A percentile compares a stretch with the other conserved stretches of the same genome.
phyloP scores from a whole-genome alignment of 495 filamentous ascomycete species.

The Hyaloscypha variabilis region DNA sequence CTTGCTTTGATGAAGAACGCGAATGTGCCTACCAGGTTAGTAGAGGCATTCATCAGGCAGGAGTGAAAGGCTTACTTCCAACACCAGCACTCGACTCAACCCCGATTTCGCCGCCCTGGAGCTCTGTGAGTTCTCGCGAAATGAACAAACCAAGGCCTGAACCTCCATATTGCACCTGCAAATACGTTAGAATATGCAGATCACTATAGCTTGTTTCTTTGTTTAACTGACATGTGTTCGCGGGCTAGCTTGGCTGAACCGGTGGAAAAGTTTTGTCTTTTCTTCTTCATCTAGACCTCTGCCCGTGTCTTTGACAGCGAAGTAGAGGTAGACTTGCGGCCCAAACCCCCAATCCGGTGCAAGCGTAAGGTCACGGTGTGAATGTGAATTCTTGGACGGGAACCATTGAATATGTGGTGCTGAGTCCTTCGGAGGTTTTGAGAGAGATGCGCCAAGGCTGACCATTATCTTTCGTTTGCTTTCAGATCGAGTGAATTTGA shows the following conservation, averaged over 20 bases:
- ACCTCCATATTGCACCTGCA: conserved; percentile 66
- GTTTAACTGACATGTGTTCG: conserved; percentile 62
- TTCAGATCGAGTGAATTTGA: conserved; percentile 69
- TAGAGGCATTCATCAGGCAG: neutral
- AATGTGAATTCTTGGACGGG: conserved; percentile 33
- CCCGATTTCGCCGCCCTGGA: conserved; percentile 84
- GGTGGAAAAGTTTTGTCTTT: conserved; percentile 59
- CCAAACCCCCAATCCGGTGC: conserved; percentile 61
- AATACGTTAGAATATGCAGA: neutral
- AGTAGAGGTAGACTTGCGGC: conserved; percentile 54
- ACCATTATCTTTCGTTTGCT: conserved; percentile 36
- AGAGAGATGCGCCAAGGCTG: conserved; percentile 54
- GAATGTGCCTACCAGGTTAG: conserved; percentile 55
- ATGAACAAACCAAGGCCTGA: conserved; percentile 86
- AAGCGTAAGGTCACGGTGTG: conserved; percentile 51
- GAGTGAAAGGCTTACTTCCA: conserved; percentile 50
- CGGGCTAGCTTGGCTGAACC: conserved; percentile 65
- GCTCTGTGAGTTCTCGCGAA: conserved; percentile 72
- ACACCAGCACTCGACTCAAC: conserved; percentile 70
- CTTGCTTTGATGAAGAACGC: conserved; percentile 70
- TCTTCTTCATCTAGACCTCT: conserved; percentile 58
- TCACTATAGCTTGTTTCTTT: neutral
- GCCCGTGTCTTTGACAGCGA: conserved; percentile 61
- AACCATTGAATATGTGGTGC: conserved; percentile 31
- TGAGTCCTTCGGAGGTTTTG: conserved; percentile 33